Evolutionary conservation across 1,139 yeast species (phyloP).

Genomic region (Nakaseomyces uthaithaninus): DNA sequence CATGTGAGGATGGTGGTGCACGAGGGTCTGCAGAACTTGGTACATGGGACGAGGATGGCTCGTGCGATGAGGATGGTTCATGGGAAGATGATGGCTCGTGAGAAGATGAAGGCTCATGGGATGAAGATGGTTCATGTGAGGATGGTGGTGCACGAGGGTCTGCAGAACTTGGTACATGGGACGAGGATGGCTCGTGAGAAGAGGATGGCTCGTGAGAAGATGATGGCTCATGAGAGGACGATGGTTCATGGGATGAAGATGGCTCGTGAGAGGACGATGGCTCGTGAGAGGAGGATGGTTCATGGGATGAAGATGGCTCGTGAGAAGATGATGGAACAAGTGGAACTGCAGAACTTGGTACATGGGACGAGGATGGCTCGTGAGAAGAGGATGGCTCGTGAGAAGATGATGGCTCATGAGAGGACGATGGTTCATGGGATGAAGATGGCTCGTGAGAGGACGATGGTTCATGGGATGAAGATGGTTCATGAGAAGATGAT

Average conservation of each 20-base stretch:
- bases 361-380: not conserved
- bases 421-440: not conserved
- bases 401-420: too few relatives aligned
- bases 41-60: not conserved
- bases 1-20: too few relatives aligned
- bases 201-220: not conserved
- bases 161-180: too few relatives aligned
- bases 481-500: not conserved
- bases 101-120: not conserved
- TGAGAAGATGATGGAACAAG: not conserved
- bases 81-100: not conserved
- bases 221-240: not conserved
- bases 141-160: too few relatives aligned
- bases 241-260: not conserved
- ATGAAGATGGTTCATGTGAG: not conserved
- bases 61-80: too few relatives aligned
- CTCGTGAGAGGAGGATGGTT: not conserved
- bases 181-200: too few relatives aligned
- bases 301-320: too few relatives aligned
- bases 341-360: not conserved
- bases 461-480: not conserved
- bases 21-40: not conserved
- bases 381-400: not conserved
- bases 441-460: not conserved
- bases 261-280: not conserved